Conservation (phyloP, 2,329 filamentous ascomycete species). For the Graphilbum sp. region DNA sequence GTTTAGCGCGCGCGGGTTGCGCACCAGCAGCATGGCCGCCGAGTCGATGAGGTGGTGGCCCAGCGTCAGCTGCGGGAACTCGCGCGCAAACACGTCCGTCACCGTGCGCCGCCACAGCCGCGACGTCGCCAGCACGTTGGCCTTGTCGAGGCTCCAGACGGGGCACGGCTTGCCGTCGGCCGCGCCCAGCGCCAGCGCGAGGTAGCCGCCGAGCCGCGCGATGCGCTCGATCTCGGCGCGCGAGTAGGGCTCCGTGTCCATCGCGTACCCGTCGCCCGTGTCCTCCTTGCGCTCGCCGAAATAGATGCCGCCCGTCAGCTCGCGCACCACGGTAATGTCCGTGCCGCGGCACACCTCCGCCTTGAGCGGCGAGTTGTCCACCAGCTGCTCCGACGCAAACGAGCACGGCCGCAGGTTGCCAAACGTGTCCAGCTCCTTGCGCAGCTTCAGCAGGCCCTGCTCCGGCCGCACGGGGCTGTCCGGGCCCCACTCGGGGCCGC, state of each 20-base stretch:
- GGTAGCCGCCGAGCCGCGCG: slow-evolving; percentile 61
- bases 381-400: slow-evolving; percentile 76
- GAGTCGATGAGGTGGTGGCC: slow-evolving; percentile 88
- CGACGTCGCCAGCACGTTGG: slow-evolving; percentile 84
- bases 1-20: slow-evolving; percentile 77
- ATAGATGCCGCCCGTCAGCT: slow-evolving; percentile 87
- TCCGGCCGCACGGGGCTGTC: slow-evolving; percentile 68
- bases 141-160: slow-evolving; percentile 86
- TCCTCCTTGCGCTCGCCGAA: slow-evolving; percentile 79
- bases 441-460: slow-evolving; percentile 76
- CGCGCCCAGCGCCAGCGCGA: slow-evolving; percentile 55
- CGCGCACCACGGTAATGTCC: slow-evolving; percentile 84
- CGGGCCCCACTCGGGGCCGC: slow-evolving; percentile 93
- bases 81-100: slow-evolving; percentile 65
- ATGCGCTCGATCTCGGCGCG: slow-evolving; percentile 77
- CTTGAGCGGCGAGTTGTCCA: slow-evolving; percentile 77
- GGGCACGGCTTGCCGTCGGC: slow-evolving; percentile 44
- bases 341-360: slow-evolving; percentile 69
- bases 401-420: slow-evolving; percentile 93
- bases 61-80: slow-evolving; percentile 75
- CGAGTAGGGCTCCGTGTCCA: slow-evolving; percentile 79
- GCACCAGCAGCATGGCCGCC: slow-evolving; percentile 96
- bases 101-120: slow-evolving; percentile 81
- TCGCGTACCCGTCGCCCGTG: slow-evolving; percentile 56
- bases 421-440: slow-evolving; percentile 87